These are phyloP conservation scores for Metschnikowia arizonensis DNA, from an alignment of 805 yeast genomes.

Conservation along the genomic window DNA sequence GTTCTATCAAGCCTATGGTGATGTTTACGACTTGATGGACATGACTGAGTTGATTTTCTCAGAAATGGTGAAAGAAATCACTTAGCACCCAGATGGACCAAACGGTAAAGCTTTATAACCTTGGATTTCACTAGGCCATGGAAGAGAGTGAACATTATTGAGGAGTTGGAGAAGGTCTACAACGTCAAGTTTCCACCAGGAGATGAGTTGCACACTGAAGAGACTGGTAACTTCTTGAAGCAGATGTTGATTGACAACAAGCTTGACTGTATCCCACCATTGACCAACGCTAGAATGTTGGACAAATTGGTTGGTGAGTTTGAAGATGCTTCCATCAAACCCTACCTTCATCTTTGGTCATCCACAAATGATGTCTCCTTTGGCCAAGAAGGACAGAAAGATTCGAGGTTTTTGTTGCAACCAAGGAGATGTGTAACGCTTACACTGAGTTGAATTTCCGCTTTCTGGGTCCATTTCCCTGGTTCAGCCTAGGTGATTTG, in stretches of 20 bases:
- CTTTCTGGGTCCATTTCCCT: too few relatives aligned
- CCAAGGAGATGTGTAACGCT: slow-evolving; percentile 97
- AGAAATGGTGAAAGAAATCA: slow-evolving; percentile 94
- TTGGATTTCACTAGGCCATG: slow-evolving; percentile 94
- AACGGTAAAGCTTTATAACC: slow-evolving; percentile 70
- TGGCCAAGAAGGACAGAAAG: slow-evolving; percentile 92
- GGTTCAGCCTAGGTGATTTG: too few relatives aligned
- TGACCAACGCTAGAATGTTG: slow-evolving; percentile 97
- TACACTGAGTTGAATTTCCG: slow-evolving; percentile 98
- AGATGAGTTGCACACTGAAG: slow-evolving; percentile 88
- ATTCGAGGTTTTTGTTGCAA: slow-evolving; percentile 96
- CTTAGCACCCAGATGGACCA: slow-evolving; percentile 93
- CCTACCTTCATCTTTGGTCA: slow-evolving; percentile 98
- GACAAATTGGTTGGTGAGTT: slow-evolving; percentile 96
- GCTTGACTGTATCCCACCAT: slow-evolving; percentile 86
- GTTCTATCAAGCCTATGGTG: slow-evolving; percentile 96
- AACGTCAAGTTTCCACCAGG: slow-evolving; percentile 93
- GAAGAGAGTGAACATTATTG: slow-evolving; percentile 98
- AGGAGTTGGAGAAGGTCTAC: slow-evolving; percentile 83
- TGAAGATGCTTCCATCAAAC: slow-evolving; percentile 90
- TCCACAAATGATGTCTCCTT: slow-evolving; percentile 99
- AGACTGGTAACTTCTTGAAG: slow-evolving; percentile 87
- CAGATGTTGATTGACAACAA: slow-evolving; percentile 71
- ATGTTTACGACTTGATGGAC: slow-evolving; percentile 92
- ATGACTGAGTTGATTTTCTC: slow-evolving; percentile 90